Conservation (phyloP, 2,329 filamentous ascomycete genomes). For the Metarhizium album region DNA sequence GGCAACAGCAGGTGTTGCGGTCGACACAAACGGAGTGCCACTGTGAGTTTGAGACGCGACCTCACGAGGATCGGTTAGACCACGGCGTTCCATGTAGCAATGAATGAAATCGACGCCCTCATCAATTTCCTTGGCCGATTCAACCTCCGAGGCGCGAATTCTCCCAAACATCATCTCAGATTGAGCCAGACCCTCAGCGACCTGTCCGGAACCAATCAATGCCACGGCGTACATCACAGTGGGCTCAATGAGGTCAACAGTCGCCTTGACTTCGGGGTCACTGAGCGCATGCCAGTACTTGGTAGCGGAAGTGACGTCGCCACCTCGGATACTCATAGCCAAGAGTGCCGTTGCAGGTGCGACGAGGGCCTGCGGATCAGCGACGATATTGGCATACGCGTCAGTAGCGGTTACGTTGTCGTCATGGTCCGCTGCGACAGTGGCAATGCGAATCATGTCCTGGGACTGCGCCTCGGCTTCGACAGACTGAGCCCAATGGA, state of each 20-base stretch:
- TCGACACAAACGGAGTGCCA: slow-evolving; percentile 42
- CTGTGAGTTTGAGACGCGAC: slow-evolving; percentile 31
- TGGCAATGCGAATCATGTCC: slow-evolving; percentile 64
- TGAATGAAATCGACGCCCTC: slow-evolving; percentile 66
- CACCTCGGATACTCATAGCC: slow-evolving; percentile 74
- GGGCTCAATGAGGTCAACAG: slow-evolving; percentile 66
- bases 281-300: slow-evolving; percentile 72
- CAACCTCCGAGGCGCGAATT: slow-evolving; percentile 53
- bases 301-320: slow-evolving; percentile 66
- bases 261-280: slow-evolving; percentile 47
- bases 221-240: slow-evolving; percentile 85
- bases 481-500: slow-evolving; percentile 59
- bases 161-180: slow-evolving; percentile 80
- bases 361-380: slow-evolving; percentile 37
- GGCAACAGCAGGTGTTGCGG: slow-evolving; percentile 43
- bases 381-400: slow-evolving; percentile 50
- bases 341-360: slow-evolving; percentile 68
- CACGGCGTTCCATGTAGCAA: slow-evolving; percentile 46
- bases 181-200: slow-evolving; percentile 69
- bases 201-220: slow-evolving; percentile 73
- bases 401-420: slow-evolving; percentile 56
- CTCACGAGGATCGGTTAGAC: slow-evolving; percentile 44
- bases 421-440: slow-evolving; percentile 69
- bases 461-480: slow-evolving; percentile 46
- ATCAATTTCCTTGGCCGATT: slow-evolving; percentile 70